Evolutionary conservation across 805 yeast genomes (phyloP), one percentile per base, ranked within the genome.

Genomic region (Maudiozyma turicensis): DNA sequence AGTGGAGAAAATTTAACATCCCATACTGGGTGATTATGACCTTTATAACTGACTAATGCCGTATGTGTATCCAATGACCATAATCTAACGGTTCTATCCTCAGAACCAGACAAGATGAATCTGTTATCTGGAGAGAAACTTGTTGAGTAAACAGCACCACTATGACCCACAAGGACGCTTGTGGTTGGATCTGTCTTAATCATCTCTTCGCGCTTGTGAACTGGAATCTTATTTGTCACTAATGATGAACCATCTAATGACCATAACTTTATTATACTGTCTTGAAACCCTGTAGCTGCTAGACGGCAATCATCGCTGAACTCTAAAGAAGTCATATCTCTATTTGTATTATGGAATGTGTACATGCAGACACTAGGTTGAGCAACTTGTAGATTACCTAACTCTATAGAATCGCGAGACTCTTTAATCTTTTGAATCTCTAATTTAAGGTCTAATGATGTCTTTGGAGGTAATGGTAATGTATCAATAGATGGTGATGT

Each of bases 1-100:
- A 86, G 71, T 2, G 99, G 99, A 2, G 95, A 82, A 61, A 88
- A 93, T 58, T 84, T 78, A 7, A 93, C 97, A 64, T 93, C 98
- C 99, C 99, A 93, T 30, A 93, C 85, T 1, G 99, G 98, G 57
- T 87, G 95, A 59, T 82, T 87, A 63, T 93, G 99, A 8, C 98
- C 97, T 65, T 87, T 88, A 69, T 93, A 93, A n/a, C 89, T 78
- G 1, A 93, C 99, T 45, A 93, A 73, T 1, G 95, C 82, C 0
- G 95, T 80, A 63, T 79, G 87, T 0, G 97, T 85, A 61, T 93
- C 98, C 66, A 87, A 68, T 0, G 96, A 87, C 99, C 99, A 93
- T 50, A 93, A 69, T 53, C 96, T 74, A 5, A 84, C 95, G 0
- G 97, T 86, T 61, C 86, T 84, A 67, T 93, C 99, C 61, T 88